Base-by-base conservation (phyloP, 2,329 filamentous ascomycete genomes). In the Coniochaeta sp. region DNA sequence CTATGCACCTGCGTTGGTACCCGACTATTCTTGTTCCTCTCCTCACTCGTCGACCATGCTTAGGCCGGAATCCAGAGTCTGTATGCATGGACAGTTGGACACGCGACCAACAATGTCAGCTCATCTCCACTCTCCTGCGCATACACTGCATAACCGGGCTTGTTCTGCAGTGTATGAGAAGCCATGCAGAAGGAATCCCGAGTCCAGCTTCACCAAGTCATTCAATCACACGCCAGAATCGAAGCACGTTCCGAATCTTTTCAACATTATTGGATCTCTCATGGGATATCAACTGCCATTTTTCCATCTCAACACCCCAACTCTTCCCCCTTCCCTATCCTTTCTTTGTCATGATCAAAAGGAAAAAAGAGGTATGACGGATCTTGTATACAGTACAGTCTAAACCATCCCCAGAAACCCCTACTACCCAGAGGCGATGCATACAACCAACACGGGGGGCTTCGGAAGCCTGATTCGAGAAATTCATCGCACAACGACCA, bases 341-440 rank as follows among this genome's bases (percentile, higher is more conserved):
- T 42, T 42, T 30, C 26, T 24, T 28, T 12, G 9, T 48, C 45
- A 48, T 48, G 45, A 48, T 20, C 26, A 48, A 48, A 48, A 18
- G 28, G 27, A 38, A 38, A 38, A 31, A 42, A 42, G 26, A 24
- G 38, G 38, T 26, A 48, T 48, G 45, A 48, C 45, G 45, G 45
- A 31, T 28, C 24, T 48, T 48, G 45, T 48, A 48, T 48, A 48
- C 45, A 35, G 47, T 49, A 49, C 47, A 49, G 30, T 49, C 47
- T 35, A 47, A 30, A 47, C 26, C 45, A 6, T 22, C 38, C 38
- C 27, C 6, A 30, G 6, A 30, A 30, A 12, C 27, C 33, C n/a
- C 40, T 27, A 26, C 47, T 49, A 20, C 20, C 47, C 28, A 35
- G 47, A 49, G 47, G 24, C 45, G 31, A 49, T 26, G 28, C 31